Evolutionary conservation across 768 basidiomycete genomes (phyloP).

Genomic region (Suillus discolor): DNA sequence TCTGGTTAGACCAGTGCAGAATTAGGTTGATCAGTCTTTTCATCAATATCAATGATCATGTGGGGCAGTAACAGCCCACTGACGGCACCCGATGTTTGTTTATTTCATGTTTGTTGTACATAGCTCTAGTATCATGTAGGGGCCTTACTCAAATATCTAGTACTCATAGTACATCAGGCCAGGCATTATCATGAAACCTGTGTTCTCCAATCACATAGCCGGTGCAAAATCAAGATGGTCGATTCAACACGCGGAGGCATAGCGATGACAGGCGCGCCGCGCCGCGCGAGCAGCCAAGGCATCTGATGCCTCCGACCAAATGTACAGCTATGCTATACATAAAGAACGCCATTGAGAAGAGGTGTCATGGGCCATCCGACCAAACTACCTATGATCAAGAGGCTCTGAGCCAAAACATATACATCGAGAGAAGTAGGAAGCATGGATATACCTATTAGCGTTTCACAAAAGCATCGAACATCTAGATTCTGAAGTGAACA

Average conservation of each 20-base stretch:
- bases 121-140: too few species aligned
- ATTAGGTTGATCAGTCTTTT: neutral
- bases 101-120: too few species aligned
- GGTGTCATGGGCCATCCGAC: neutral
- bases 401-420: neutral
- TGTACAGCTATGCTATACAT: neutral
- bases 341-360: neutral
- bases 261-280: neutral
- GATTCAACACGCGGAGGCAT: neutral
- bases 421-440: neutral
- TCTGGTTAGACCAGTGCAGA: neutral
- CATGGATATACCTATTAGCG: neutral
- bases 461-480: neutral
- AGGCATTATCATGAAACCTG: neutral
- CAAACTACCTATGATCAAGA: neutral
- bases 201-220: neutral
- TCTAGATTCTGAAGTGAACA: constrained; percentile 17
- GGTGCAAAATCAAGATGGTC: neutral
- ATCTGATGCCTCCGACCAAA: neutral
- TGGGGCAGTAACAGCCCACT: neutral
- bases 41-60: neutral
- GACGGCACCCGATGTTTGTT: too few species aligned
- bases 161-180: neutral
- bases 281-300: neutral
- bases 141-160: too few species aligned